Conservation (phyloP, 192 early-diverging fungal genomes). For the Funneliformis geosporum region DNA sequence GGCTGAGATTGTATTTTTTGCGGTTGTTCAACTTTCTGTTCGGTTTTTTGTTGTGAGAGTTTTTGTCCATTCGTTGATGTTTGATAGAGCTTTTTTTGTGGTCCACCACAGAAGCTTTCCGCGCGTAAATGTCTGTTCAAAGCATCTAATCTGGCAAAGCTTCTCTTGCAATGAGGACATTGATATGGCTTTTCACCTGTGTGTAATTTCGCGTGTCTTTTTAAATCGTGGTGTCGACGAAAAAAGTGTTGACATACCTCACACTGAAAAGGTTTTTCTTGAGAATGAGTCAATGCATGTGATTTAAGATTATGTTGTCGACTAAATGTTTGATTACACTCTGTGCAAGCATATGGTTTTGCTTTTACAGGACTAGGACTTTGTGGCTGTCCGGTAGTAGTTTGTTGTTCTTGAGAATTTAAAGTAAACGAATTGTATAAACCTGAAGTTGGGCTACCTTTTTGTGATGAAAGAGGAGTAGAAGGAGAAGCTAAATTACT, state of each 20-base stretch:
- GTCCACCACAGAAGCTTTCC: constrained; percentile 40
- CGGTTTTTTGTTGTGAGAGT: background rate
- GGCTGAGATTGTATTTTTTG: background rate
- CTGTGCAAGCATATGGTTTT: constrained; percentile 54
- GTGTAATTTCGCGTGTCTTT: constrained; percentile 56
- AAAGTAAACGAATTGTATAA: constrained; percentile 20
- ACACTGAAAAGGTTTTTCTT: constrained; percentile 57
- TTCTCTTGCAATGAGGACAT: constrained; percentile 48
- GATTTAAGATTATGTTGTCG: constrained; percentile 61
- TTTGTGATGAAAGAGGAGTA: background rate
- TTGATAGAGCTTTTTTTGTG: constrained; percentile 30
- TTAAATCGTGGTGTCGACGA: constrained; percentile 55
- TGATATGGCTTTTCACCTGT: constrained; percentile 58
- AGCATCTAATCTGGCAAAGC: constrained; percentile 59
- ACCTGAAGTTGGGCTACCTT: background rate
- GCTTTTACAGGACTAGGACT: constrained; percentile 22
- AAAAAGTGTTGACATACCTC: constrained; percentile 50
- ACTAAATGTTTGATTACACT: constrained; percentile 59
- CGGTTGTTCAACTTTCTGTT: background rate
- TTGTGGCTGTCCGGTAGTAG: constrained; percentile 5
- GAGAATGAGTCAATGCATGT: constrained; percentile 56
- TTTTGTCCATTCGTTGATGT: background rate
- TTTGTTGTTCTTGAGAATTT: background rate
- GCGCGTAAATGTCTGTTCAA: constrained; percentile 55
- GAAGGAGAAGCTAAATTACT: constrained; percentile 7